Evolutionary conservation across 2,329 filamentous ascomycete genomes (phyloP).

Genomic region (Aspergillus intermedius): DNA sequence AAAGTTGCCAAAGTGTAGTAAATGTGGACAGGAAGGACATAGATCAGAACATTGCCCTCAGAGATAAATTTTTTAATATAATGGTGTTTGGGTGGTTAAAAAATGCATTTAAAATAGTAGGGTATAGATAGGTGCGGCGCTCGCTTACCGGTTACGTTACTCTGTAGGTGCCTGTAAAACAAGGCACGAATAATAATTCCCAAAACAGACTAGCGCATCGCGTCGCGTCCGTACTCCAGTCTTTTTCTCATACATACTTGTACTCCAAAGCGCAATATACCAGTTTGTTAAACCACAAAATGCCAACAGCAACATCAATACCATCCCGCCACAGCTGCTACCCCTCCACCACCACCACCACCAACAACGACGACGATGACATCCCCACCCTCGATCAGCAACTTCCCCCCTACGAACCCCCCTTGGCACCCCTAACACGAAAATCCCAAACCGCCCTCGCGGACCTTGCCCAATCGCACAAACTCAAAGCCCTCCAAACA

Average conservation of each 20-base stretch:
- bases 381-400: slow-evolving; percentile 1
- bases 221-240: slow-evolving; percentile 18
- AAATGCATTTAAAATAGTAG: no score
- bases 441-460: slow-evolving; percentile 43
- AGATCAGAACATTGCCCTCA: no score
- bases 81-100: no score
- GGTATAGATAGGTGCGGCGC: no score
- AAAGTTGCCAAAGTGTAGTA: no score
- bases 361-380: slow-evolving; percentile 4
- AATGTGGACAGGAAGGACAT: no score
- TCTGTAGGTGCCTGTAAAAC: background rate
- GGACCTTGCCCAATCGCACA: slow-evolving; percentile 36
- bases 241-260: background rate
- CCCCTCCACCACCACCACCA: slow-evolving; percentile 2
- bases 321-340: slow-evolving; percentile 12
- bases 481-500: slow-evolving; percentile 41
- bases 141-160: no score
- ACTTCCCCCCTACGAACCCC: slow-evolving; percentile 47
- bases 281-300: background rate
- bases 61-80: no score
- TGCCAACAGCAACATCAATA: slow-evolving; percentile 4
- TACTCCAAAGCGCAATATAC: background rate
- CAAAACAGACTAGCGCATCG: slow-evolving; percentile 26
- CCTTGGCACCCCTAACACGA: slow-evolving; percentile 45
- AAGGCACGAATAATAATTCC: slow-evolving; percentile 4